phyloP scores from a whole-genome alignment of 331 rosid genomes.

The Quercus tomentella region DNA sequence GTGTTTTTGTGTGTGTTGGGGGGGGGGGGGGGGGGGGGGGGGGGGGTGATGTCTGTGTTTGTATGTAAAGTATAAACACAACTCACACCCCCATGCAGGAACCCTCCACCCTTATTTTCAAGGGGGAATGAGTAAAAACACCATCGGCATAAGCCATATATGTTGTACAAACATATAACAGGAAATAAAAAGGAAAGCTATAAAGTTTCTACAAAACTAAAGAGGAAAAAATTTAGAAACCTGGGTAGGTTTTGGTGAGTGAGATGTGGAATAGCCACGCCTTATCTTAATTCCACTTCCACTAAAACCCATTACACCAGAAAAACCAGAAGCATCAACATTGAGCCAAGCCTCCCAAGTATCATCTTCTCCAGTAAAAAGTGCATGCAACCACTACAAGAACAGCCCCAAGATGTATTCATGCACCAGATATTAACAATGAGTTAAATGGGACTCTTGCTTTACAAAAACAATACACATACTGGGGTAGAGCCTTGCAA shows the following conservation, averaged over 20 bases:
- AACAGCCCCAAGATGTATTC: constrained; percentile 24
- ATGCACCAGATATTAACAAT: constrained; percentile 11
- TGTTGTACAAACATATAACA: neutral
- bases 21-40: no score
- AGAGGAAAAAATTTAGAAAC: constrained; percentile 28
- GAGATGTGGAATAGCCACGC: constrained; percentile 89
- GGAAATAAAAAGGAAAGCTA: neutral
- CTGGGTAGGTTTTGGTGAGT: constrained; percentile 81
- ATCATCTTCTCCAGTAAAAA: constrained; percentile 91
- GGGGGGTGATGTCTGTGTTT: neutral
- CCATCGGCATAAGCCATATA: neutral
- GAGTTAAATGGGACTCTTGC: neutral
- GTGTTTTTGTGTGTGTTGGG: no score
- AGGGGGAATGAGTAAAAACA: neutral
- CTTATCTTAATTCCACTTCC: constrained; percentile 81
- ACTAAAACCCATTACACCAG: constrained; percentile 54
- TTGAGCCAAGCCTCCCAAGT: constrained; percentile 99
- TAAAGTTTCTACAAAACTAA: constrained; percentile 1
- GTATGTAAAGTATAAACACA: neutral
- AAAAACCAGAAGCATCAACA: constrained; percentile 81
- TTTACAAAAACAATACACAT: constrained; percentile 35
- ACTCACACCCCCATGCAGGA: neutral
- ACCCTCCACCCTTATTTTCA: neutral
- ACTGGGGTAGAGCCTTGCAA: constrained; percentile 86
- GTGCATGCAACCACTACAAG: constrained; percentile 89